These are phyloP conservation scores for Endogone sp. DNA, from an alignment of 192 early-diverging fungal genomes.

Conservation along the genomic window DNA sequence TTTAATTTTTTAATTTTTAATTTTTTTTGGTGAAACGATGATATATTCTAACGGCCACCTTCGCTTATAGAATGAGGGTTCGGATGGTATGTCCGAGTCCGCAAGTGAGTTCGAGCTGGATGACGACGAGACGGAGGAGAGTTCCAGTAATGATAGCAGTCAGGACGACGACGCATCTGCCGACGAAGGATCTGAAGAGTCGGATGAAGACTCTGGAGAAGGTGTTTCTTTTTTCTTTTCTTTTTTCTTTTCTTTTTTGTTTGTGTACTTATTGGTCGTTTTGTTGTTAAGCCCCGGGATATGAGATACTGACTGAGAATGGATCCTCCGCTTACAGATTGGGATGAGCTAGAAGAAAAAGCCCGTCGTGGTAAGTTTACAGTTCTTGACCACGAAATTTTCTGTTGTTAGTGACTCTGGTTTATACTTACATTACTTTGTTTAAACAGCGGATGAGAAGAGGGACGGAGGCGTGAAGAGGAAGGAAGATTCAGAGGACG, in stretches of 20 bases:
- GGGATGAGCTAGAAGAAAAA: conserved; percentile 81
- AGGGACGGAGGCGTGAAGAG: conserved; percentile 8
- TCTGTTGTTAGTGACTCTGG: too few relatives aligned
- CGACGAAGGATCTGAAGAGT: conserved; percentile 52
- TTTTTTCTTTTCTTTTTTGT: too few relatives aligned
- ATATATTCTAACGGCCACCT: too few relatives aligned
- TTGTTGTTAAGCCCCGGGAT: too few relatives aligned
- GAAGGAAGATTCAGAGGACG: conserved; percentile 15
- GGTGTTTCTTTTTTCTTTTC: too few relatives aligned
- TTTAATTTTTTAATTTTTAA: neutral
- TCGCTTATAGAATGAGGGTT: conserved; percentile 36
- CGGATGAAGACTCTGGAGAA: conserved; percentile 44
- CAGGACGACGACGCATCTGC: conserved; percentile 57
- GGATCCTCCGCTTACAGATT: conserved; percentile 40
- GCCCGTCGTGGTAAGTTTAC: conserved; percentile 51
- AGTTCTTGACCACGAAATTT: too few relatives aligned
- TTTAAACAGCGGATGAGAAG: conserved; percentile 12
- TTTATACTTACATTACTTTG: too few relatives aligned
- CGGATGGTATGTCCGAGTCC: conserved; percentile 45
- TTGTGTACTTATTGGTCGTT: too few relatives aligned
- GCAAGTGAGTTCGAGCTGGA: conserved; percentile 64
- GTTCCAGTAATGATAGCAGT: conserved; percentile 30
- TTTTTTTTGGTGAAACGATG: too few relatives aligned
- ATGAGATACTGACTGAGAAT: too few relatives aligned
- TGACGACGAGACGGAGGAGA: conserved; percentile 51